Base-by-base conservation (phyloP, 192 early-diverging fungal genomes). In the Backusella westeae region DNA sequence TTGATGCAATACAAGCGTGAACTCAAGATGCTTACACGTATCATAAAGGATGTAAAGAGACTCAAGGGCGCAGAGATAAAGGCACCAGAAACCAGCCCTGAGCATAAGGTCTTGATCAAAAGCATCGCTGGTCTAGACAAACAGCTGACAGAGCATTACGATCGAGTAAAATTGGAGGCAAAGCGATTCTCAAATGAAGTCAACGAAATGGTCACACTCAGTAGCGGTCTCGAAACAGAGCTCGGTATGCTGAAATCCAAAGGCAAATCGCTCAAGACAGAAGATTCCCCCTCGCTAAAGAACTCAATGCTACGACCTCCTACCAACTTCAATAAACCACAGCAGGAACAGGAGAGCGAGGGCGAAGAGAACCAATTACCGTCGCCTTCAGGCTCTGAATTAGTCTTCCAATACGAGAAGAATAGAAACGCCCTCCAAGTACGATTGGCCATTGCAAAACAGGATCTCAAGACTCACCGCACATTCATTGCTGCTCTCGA, bases 181-280 rank as follows among this genome's bases (percentile, higher is more conserved):
- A 52, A 73, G n/a, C 15, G 49, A 21, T 73, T 73, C 44, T 59
- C 49, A n/a, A 73, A 73, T 8, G 72, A 73, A 56, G 44, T 73
- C 35, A 32, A 35, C 36, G 72, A 73, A 38, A 35, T 73, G 53
- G 3, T 59, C 17, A 32, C 46, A 17, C 29, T 59, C 4, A 73
- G 52, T 26, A 35, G 49, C 15, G 34, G 52, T 32, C 29, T 73
- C 21, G 72, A 73, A 36, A 73, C 12, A 6, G 52, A 59, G n/a
- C 34, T 73, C 7, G 52, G 72, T 59, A 35, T 73, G 15, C n/a
- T 53, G n/a, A 73, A 73, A 73, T 39, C 70, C 3, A 72, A 49
- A 32, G 15, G 21, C 17, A 17, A 67, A n/a, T 6, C 32, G 6
- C 34, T 34, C 23, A n/a, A 26, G 19, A n/a, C 6, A 36, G 42